Conservation (phyloP, 768 basidiomycete species). For the Pulveroboletus sp. region DNA sequence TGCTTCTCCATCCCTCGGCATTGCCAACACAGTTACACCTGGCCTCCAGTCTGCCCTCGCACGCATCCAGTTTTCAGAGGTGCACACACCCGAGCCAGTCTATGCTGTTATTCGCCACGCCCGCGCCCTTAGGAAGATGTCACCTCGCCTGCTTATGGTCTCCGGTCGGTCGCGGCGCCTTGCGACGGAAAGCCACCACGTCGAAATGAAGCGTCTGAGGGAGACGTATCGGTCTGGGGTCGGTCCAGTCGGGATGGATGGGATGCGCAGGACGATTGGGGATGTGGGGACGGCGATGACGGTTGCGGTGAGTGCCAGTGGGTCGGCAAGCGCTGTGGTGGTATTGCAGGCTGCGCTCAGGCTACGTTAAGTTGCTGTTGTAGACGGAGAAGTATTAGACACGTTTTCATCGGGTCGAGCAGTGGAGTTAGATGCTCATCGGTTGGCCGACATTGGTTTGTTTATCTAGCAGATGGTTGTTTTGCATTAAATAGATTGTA, state of each 20-base stretch:
- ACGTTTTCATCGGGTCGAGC: too few species aligned
- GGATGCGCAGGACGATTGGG: conserved; percentile 76
- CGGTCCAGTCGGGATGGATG: conserved; percentile 9
- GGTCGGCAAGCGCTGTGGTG: conserved; percentile 52
- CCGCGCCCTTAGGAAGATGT: conserved; percentile 13
- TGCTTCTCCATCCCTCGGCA: conserved; percentile 27
- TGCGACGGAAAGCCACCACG: conserved; percentile 66
- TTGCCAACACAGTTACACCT: conserved; percentile 8
- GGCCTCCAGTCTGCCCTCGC: conserved; percentile 37
- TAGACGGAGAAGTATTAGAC: too few species aligned
- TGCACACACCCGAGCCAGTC: conserved; percentile 54
- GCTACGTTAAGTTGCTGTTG: conserved; percentile 10
- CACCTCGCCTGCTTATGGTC: conserved; percentile 54
- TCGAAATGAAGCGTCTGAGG: conserved; percentile 66
- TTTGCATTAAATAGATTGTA: too few species aligned
- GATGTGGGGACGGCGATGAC: conserved; percentile 85
- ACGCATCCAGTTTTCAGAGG: conserved; percentile 64
- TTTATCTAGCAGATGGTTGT: too few species aligned
- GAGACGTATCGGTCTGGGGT: conserved; percentile 33
- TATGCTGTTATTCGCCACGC: conserved; percentile 52
- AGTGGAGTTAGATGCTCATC: too few species aligned
- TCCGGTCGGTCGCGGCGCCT: conserved; percentile 74
- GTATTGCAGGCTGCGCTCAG: conserved; percentile 65
- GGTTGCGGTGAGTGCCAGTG: conserved; percentile 41
- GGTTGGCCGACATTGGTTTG: too few species aligned